Conservation (phyloP, 768 basidiomycete species). For the Heimioporus sp. region DNA sequence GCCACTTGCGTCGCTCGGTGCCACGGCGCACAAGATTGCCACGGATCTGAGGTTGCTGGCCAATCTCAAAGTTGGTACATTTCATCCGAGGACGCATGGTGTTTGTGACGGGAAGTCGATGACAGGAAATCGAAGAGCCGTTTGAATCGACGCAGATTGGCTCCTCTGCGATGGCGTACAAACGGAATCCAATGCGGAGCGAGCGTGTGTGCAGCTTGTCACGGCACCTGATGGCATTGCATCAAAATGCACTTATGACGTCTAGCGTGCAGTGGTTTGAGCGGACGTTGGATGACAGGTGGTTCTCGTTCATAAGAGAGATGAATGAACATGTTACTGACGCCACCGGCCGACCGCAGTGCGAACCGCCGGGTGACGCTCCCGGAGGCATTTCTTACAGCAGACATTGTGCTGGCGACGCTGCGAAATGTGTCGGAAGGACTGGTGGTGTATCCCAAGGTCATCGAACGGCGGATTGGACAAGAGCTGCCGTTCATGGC, state of each 20-base stretch:
- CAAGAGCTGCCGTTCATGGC: conserved; percentile 99
- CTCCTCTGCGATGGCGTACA: conserved; percentile 97
- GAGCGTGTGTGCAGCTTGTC: conserved; percentile 96
- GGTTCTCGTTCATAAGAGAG: conserved; percentile 6
- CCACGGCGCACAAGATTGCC: conserved; percentile 96
- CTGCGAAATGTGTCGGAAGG: conserved; percentile 97
- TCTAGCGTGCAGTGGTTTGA: conserved; percentile 97
- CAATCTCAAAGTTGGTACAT: conserved; percentile 70
- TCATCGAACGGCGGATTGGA: conserved; percentile 87
- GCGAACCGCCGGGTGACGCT: conserved; percentile 96
- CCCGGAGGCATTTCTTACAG: conserved; percentile 95
- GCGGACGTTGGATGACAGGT: conserved; percentile 96
- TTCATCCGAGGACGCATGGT: background rate
- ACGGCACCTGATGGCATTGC: conserved; percentile 93
- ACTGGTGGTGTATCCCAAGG: conserved; percentile 97
- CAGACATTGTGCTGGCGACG: conserved; percentile 94
- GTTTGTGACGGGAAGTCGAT: conserved; percentile 1
- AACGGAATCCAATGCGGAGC: conserved; percentile 98
- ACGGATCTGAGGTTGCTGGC: conserved; percentile 94
- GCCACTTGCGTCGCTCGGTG: conserved; percentile 86
- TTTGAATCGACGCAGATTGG: conserved; percentile 99
- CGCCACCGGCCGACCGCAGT: conserved; percentile 37
- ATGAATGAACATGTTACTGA: conserved; percentile 4
- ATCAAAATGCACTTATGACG: conserved; percentile 96
- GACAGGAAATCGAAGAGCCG: conserved; percentile 93